A percentile compares a stretch with the other conserved stretches of the same genome.
These are phyloP conservation scores for Sphagnum tenellum DNA, from an alignment of 225 moss, liverwort and hornwort species.

Conservation along the genomic window DNA sequence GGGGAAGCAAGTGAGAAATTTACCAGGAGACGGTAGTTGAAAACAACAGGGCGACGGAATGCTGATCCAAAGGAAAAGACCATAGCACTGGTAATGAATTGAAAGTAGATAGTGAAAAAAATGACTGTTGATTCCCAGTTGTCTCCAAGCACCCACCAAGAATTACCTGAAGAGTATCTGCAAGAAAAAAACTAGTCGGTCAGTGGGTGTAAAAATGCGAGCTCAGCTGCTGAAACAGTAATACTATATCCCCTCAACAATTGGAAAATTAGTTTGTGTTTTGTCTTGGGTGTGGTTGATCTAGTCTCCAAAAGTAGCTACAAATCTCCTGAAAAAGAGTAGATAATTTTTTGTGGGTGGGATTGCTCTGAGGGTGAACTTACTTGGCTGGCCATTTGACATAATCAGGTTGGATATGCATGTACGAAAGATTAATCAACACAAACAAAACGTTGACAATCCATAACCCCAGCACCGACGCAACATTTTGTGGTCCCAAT, in stretches of 20 bases:
- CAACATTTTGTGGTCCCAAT: conserved; percentile 26
- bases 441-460: conserved; percentile 32
- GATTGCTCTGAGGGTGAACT: background rate
- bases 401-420: conserved; percentile 37
- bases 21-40: conserved; percentile 38
- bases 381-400: conserved; percentile 48
- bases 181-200: background rate
- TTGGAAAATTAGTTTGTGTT: too few relatives aligned
- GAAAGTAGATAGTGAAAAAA: conserved; percentile 45
- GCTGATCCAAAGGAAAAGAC: conserved; percentile 43
- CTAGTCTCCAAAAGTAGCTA: too few relatives aligned
- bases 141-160: conserved; percentile 62
- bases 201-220: too few relatives aligned
- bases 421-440: conserved; percentile 23
- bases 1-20: background rate
- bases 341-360: too few relatives aligned
- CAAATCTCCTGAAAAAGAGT: too few relatives aligned
- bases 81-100: conserved; percentile 44
- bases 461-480: conserved; percentile 53
- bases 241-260: too few relatives aligned
- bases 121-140: conserved; percentile 50
- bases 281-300: too few relatives aligned
- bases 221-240: too few relatives aligned
- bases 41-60: conserved; percentile 25
- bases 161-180: conserved; percentile 32